Percentiles rank a stretch among this genome's conserved stretches.
These are phyloP conservation scores for Quercus ilex DNA, from an alignment of 306 rosid genomes.

Conservation along the genomic window DNA sequence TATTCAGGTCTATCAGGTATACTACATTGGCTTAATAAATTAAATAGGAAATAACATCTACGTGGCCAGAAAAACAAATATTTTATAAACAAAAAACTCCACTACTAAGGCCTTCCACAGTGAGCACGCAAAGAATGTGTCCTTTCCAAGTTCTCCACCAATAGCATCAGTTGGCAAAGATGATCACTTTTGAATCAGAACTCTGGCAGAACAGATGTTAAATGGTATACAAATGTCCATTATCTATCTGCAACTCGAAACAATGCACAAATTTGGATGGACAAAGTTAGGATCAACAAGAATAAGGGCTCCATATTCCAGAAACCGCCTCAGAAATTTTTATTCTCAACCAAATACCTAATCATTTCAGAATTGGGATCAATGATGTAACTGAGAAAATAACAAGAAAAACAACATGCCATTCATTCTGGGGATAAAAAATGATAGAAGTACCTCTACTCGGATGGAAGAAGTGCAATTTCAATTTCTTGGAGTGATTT, in stretches of 20 bases:
- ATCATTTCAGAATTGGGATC: not conserved
- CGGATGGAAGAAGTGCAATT: slow-evolving; percentile 56
- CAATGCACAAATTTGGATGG: not conserved
- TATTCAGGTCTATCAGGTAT: not conserved
- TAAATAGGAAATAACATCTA: not conserved
- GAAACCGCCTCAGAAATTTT: not conserved
- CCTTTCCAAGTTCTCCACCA: not conserved
- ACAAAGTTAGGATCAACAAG: not conserved
- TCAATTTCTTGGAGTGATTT: slow-evolving; percentile 93
- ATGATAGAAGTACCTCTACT: slow-evolving; percentile 22
- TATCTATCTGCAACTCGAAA: not conserved
- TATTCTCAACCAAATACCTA: not conserved
- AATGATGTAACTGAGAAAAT: not conserved
- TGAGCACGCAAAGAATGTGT: not conserved
- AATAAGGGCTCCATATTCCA: not conserved
- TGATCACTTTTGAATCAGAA: not conserved
- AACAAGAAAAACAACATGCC: slow-evolving; percentile 6
- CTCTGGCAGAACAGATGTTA: not conserved
- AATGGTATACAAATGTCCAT: not conserved
- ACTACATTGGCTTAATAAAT: not conserved
- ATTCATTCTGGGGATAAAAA: too few relatives aligned
- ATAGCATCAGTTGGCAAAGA: not conserved
- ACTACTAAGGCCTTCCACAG: slow-evolving; percentile 1
- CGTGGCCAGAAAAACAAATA: not conserved
- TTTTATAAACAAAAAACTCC: not conserved